Evolutionary conservation across 2,329 filamentous ascomycete species (phyloP).

Genomic region (Phialophora chinensis): DNA sequence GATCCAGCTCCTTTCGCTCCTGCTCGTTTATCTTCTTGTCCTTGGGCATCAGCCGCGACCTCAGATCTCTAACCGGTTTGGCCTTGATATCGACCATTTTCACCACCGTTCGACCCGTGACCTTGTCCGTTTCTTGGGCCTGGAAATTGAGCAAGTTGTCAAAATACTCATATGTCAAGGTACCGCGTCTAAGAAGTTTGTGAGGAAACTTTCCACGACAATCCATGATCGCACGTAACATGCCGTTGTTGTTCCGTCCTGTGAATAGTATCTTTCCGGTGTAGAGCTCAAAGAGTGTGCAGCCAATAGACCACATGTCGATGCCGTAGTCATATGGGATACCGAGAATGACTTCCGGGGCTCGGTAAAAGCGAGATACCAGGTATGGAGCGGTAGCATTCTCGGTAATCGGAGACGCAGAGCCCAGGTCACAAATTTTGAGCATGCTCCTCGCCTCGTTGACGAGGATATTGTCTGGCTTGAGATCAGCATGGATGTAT

Average conservation of each 20-base stretch:
- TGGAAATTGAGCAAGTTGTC: conserved; percentile 83
- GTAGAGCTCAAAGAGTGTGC: conserved; percentile 94
- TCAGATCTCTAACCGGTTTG: conserved; percentile 81
- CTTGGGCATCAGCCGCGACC: conserved; percentile 74
- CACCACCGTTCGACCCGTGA: conserved; percentile 75
- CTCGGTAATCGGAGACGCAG: conserved; percentile 89
- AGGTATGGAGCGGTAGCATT: conserved; percentile 93
- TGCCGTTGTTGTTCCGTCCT: conserved; percentile 95
- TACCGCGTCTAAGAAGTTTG: conserved; percentile 83
- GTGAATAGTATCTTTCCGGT: conserved; percentile 97
- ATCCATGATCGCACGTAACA: conserved; percentile 96
- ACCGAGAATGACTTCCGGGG: conserved; percentile 96
- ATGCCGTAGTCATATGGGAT: conserved; percentile 93
- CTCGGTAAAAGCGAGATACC: conserved; percentile 95
- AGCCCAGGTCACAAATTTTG: conserved; percentile 96
- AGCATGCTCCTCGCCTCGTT: conserved; percentile 82
- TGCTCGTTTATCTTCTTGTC: conserved; percentile 74
- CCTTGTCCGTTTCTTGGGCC: conserved; percentile 83
- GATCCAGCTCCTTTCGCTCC: conserved; percentile 77
- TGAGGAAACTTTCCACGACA: conserved; percentile 89
- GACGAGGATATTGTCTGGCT: conserved; percentile 96
- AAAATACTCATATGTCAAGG: conserved; percentile 78
- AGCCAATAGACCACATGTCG: conserved; percentile 98
- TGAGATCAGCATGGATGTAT: conserved; percentile 93
- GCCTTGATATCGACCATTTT: conserved; percentile 55